phyloP scores from a whole-genome alignment of 257 asterid species.

The Cruciata laevipes region DNA sequence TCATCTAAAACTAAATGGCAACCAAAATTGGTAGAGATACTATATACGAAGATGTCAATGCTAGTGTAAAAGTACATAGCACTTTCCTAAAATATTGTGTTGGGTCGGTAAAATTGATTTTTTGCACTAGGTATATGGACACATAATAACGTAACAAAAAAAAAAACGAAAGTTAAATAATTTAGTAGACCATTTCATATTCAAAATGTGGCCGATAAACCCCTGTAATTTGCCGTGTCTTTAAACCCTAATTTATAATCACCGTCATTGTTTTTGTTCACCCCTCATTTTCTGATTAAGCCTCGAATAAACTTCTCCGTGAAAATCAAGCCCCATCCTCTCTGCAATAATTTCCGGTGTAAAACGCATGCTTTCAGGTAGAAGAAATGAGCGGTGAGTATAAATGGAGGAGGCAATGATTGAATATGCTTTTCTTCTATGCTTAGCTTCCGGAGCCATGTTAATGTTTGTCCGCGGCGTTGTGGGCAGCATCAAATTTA shows the following conservation, averaged over 20 bases:
- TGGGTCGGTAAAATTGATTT: no score
- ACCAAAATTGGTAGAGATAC: no score
- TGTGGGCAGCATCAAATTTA: constrained; percentile 36
- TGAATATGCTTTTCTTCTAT: constrained; percentile 25
- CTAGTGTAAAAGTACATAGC: no score
- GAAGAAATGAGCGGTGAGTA: constrained; percentile 32
- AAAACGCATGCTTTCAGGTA: not conserved
- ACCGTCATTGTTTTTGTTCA: not conserved
- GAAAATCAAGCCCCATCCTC: not conserved
- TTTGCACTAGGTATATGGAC: no score
- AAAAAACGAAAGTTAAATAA: no score
- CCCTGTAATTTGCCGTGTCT: not conserved
- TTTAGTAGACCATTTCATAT: not conserved
- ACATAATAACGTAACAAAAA: no score
- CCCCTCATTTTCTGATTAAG: not conserved
- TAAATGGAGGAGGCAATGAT: constrained; percentile 37
- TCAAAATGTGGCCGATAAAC: not conserved
- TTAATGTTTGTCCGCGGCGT: constrained; percentile 44
- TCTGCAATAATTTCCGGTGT: not conserved
- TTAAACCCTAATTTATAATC: not conserved
- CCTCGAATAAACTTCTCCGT: not conserved
- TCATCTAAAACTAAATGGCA: no score
- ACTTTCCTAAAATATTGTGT: no score
- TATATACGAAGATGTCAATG: no score
- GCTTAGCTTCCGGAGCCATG: constrained; percentile 45